Conservation (phyloP, 352 stramenopile genomes). For the Phytophthora megakarya region DNA sequence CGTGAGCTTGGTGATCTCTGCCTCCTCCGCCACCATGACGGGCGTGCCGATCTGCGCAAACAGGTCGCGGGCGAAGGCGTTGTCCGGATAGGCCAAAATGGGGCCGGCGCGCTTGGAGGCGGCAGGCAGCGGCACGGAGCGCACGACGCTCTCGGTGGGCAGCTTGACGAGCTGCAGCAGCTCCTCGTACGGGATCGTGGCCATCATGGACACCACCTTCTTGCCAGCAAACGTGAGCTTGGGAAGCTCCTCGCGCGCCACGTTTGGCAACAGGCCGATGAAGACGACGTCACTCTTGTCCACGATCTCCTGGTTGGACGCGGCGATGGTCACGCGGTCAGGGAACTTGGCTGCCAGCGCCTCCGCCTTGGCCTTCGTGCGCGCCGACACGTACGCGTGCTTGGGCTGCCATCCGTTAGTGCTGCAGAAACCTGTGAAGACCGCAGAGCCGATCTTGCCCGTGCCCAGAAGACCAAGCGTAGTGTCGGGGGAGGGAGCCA, state of each 20-base stretch:
- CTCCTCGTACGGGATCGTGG: conserved; percentile 87
- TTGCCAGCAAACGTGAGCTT: conserved; percentile 65
- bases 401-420: conserved; percentile 77
- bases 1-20: conserved; percentile 86
- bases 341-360: conserved; percentile 76
- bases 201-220: conserved; percentile 90
- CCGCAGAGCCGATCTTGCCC: conserved; percentile 87
- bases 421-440: conserved; percentile 83
- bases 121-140: conserved; percentile 75
- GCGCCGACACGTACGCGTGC: conserved; percentile 72
- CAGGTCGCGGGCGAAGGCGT: conserved; percentile 68
- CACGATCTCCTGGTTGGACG: conserved; percentile 82
- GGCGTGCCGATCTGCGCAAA: conserved; percentile 81
- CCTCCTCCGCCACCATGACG: conserved; percentile 78
- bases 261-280: conserved; percentile 74
- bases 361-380: conserved; percentile 78
- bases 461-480: conserved; percentile 82
- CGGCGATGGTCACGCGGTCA: conserved; percentile 60
- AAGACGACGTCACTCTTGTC: conserved; percentile 86
- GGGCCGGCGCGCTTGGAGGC: conserved; percentile 77
- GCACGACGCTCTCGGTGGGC: conserved; percentile 75
- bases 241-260: conserved; percentile 72
- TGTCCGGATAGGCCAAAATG: conserved; percentile 81
- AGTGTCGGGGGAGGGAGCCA: conserved; percentile 58
- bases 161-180: conserved; percentile 72